Percentiles rank a stretch among this genome's conserved stretches.
Conservation (phyloP, 176 grass and related monocot species). For the Hsuehochloa calcarea region DNA sequence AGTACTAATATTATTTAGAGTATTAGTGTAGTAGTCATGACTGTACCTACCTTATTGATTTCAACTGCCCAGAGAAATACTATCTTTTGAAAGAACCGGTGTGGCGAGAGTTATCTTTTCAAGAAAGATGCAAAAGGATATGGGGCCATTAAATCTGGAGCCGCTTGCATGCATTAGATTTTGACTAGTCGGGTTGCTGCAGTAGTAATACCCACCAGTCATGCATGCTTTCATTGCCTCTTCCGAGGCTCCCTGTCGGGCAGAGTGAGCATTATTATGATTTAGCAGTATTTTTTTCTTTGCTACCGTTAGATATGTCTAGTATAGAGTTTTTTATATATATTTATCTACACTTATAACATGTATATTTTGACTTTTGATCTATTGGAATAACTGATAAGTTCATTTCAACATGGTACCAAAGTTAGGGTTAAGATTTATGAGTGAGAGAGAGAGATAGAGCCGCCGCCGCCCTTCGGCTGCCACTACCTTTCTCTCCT, state of each 20-base stretch:
- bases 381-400: too few relatives aligned
- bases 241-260: conserved; percentile 19
- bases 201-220: conserved; percentile 38
- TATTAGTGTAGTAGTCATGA: neutral
- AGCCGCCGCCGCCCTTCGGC: too few relatives aligned
- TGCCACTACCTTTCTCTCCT: too few relatives aligned
- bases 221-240: conserved; percentile 50
- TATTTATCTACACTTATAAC: too few relatives aligned
- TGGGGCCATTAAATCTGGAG: conserved; percentile 45
- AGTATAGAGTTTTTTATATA: too few relatives aligned
- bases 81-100: conserved; percentile 32
- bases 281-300: neutral
- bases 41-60: conserved; percentile 44
- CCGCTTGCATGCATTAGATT: conserved; percentile 42
- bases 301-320: neutral
- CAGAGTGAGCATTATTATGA: conserved; percentile 26
- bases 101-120: conserved; percentile 34
- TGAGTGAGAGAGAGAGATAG: too few relatives aligned
- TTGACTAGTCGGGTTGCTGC: conserved; percentile 48
- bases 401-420: too few relatives aligned
- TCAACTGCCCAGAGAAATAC: conserved; percentile 24
- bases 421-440: too few relatives aligned
- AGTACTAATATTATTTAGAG: neutral
- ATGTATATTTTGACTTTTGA: too few relatives aligned
- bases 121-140: conserved; percentile 53